Evolutionary conservation across 2,329 filamentous ascomycete genomes (phyloP), one percentile per base, ranked within the genome.

Genomic region (Colletotrichum shisoi): DNA sequence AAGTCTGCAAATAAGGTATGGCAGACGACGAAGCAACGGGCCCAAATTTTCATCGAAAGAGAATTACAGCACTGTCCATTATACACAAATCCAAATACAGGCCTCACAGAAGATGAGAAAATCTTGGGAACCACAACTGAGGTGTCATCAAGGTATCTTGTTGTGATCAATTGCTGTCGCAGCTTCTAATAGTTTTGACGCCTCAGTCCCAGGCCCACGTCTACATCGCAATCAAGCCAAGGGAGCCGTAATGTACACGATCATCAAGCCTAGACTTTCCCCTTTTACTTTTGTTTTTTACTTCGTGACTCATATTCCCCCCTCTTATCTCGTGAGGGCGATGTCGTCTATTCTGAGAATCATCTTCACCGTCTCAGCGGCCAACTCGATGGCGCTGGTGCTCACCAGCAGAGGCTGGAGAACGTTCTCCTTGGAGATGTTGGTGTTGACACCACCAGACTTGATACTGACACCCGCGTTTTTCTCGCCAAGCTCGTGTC

Each of bases 301-400:
- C 57, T 68, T 68, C 65, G 56, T 68, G 65, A 65, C 65, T 68
- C 65, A 51, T 68, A 40, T 56, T 45, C 5, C 48, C 61, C 53
- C 48, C 24, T 51, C 31, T 64, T 70, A 89, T 79, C 87, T 83
- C 74, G 83, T 87, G 77, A 89, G 79, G 56, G 85, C 85, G 79
- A 89, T 89, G 75, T 89, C 87, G 75, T 89, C 87, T 80, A 89
- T 89, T 76, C 87, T 84, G 75, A 89, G 77, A 76, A 89, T 89
- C 93, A 97, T 95, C 88, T 98, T 99, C 74, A 98, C 95, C 69
- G 95, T 99, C 86, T 99, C 95, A 8, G 94, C 94, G 37, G 95
- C 95, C 79, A 99, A 81, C 83, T 99, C 94, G 74, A 99, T 95
- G 27, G 95, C 93, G 79, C 94, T 98, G 64, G 95, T 99, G 85